Base-by-base conservation (phyloP, 2,329 filamentous ascomycete genomes). In the Neocatenulostroma microsporum region DNA sequence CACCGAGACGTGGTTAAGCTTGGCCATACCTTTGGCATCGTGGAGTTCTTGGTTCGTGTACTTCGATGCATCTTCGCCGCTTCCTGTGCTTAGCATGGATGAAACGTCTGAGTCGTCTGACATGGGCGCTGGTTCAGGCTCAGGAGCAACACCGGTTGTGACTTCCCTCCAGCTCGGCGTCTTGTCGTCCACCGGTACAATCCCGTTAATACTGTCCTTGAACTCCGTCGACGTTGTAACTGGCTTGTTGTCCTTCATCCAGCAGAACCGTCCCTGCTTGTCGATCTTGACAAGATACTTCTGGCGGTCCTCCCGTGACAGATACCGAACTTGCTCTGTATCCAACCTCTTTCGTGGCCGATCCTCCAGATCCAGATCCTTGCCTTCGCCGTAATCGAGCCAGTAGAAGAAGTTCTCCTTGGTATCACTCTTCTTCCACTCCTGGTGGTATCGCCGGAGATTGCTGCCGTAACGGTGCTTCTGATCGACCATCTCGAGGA, bases 401-500 rank as follows among this genome's bases (percentile, higher is more conserved):
- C 88, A 94, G 62, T 87, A 89, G 59, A 94, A 94, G 70, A 88
- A 95, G 55, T 91, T 94, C 57, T 94, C 82, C 4, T 78, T 74
- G 0, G 85, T 89, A 19, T 83, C 69, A 2, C 76, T 68, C 42
- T 73, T 76, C 58, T 86, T 86, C 88, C 88, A 95, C 46, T 83
- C 77, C 41, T 78, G 75, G 53, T 95, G 88, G 50, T 94, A 95
- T 21, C 76, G 73, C 21, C 83, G 72, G 34, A 94, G 62, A 48
- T 91, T 93, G 36, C 79, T 82, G 3, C 87, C 88, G 53, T 94
- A 93, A 3, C 87, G 76, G 56, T 95, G 87, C 59, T 93, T 88
- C 30, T 79, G 64, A 41, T 60, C 58, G 8, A 60, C 57, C 82
- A 94, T 88, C 53, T 94, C 77, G 1, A 79, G 67, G 45, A 91